Conservation (phyloP, 805 yeast genomes). For the Ogataea corticis region DNA sequence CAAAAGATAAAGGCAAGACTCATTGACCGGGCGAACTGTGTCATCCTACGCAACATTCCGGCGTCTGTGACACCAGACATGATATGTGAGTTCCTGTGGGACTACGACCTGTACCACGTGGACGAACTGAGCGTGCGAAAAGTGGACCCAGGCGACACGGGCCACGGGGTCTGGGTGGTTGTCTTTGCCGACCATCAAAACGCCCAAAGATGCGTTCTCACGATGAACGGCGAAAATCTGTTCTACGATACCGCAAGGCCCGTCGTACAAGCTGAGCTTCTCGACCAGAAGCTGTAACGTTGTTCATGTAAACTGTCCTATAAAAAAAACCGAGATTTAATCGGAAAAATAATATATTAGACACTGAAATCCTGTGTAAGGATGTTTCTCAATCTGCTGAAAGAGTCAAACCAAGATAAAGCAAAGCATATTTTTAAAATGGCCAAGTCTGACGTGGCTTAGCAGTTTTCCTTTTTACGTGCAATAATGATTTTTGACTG, state of each 20-base stretch:
- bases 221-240: slow-evolving; percentile 48
- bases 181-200: slow-evolving; percentile 46
- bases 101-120: slow-evolving; percentile 42
- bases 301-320: background rate
- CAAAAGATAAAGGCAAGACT: background rate
- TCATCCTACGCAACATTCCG: slow-evolving; percentile 49
- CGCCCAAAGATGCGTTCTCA: slow-evolving; percentile 52
- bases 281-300: slow-evolving; percentile 17
- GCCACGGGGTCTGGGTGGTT: slow-evolving; percentile 35
- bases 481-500: too few relatives aligned
- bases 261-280: slow-evolving; percentile 34
- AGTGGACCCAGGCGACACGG: slow-evolving; percentile 9
- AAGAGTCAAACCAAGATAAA: too few relatives aligned
- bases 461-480: too few relatives aligned
- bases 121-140: slow-evolving; percentile 21
- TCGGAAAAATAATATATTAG: too few relatives aligned
- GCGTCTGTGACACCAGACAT: slow-evolving; percentile 39
- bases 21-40: slow-evolving; percentile 34
- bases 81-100: slow-evolving; percentile 45
- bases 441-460: too few relatives aligned
- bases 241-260: slow-evolving; percentile 31
- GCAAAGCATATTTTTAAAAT: too few relatives aligned
- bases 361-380: too few relatives aligned
- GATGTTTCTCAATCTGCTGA: too few relatives aligned
- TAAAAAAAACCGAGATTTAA: background rate